These are phyloP conservation scores for Parsonsia alboflavescens DNA, from an alignment of 257 asterid species.

Conservation along the genomic window DNA sequence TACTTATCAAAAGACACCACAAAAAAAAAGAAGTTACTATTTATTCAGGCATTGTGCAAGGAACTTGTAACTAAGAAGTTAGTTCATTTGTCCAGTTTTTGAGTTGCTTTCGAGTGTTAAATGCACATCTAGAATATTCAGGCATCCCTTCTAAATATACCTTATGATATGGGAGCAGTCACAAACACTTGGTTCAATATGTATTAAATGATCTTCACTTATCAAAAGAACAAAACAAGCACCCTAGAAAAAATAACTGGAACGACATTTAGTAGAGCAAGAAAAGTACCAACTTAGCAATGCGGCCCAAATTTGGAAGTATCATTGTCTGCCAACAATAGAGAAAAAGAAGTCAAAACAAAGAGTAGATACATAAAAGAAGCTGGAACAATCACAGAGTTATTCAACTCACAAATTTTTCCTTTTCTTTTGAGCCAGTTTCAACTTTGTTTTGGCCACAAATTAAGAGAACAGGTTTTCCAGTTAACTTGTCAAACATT, in stretches of 20 bases:
- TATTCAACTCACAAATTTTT: conserved; percentile 63
- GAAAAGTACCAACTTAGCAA: conserved; percentile 81
- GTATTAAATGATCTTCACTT: background rate
- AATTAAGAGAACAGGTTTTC: conserved; percentile 63
- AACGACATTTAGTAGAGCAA: conserved; percentile 10
- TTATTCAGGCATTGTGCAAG: conserved; percentile 7
- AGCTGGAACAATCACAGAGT: conserved; percentile 6
- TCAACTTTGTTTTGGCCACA: conserved; percentile 83
- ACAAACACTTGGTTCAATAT: background rate
- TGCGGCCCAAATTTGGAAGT: conserved; percentile 90
- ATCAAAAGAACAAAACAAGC: background rate
- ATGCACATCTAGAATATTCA: background rate
- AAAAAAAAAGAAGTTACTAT: background rate
- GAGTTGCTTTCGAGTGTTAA: background rate
- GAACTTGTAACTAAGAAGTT: background rate
- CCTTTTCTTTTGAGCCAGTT: conserved; percentile 78
- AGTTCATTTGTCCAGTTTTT: background rate
- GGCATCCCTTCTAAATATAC: background rate
- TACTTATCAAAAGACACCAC: background rate
- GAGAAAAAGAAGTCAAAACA: conserved; percentile 26
- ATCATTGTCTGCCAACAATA: conserved; percentile 71
- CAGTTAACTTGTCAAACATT: conserved; percentile 78
- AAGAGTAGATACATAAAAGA: conserved; percentile 2
- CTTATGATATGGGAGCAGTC: background rate
- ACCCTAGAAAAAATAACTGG: background rate